Base-by-base conservation (phyloP, 2,329 filamentous ascomycete species). In the Fusarium redolens region DNA sequence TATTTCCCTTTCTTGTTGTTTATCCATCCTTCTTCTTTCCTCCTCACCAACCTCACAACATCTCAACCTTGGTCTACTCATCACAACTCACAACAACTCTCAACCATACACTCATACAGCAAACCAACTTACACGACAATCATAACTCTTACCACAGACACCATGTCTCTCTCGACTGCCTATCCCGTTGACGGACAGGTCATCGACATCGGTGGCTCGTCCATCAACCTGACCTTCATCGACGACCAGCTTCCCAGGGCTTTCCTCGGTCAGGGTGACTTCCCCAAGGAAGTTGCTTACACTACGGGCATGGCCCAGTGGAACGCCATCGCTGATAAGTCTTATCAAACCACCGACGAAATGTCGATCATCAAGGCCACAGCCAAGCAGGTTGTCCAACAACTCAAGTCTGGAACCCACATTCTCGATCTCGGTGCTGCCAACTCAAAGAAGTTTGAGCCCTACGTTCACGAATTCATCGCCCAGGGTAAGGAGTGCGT, bases 221-320 rank as follows among this genome's bases (percentile, higher is more conserved):
- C 30, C 9, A 59, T 77, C 28, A 44, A 56, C 54, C 15, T 58
- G 28, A 69, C 58, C 3, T 67, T 58, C 2, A 64, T 76, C 0
- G 55, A 72, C 10, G 22, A 68, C 2, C 75, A 77, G 5, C 65
- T 77, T 1, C 60, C 61, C 15, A 57, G 61, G 47, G 75, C 75
- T 6, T 75, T 77, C 28, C 20, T 11, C 12, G n/a, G 58, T 8
- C 15, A 73, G 31, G 74, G 52, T 3, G 72, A 74, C n/a, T 76
- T 78, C 50, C 76, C 76, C 2, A 78, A 78, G 67, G 76, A 78
- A n/a, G 22, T 78, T 5, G 76, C 75, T 13, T 78, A 78, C 57
- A 76, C 68, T 0, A 41, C 60, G 0, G 70, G 68, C 0, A 77
- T 78, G 76, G 60, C 69, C 0, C 65, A 74, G 11, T 78, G 76